These are phyloP conservation scores for Parietaria judaica DNA, from an alignment of 306 rosid genomes.

Conservation along the genomic window DNA sequence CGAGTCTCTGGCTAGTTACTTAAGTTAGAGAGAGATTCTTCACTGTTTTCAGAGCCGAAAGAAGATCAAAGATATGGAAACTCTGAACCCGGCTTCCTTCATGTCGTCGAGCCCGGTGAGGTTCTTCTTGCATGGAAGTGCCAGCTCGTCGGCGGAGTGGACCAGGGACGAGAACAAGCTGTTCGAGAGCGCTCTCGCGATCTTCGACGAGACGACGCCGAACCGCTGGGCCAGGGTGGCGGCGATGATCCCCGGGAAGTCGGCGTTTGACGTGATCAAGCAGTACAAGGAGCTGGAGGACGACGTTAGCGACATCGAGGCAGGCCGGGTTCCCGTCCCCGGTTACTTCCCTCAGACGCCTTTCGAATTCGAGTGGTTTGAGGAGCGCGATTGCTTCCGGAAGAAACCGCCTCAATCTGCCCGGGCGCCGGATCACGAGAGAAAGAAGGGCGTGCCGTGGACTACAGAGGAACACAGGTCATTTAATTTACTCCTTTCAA, in stretches of 20 bases:
- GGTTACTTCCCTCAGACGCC: slow-evolving; percentile 31
- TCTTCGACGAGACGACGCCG: slow-evolving; percentile 65
- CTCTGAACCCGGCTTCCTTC: slow-evolving; percentile 37
- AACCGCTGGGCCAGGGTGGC: slow-evolving; percentile 71
- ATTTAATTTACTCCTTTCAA: background rate
- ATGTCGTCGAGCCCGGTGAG: slow-evolving; percentile 34
- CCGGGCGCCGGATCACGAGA: slow-evolving; percentile 64
- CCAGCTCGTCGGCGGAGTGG: slow-evolving; percentile 47
- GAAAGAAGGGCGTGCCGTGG: slow-evolving; percentile 66
- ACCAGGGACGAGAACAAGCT: slow-evolving; percentile 78
- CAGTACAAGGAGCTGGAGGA: slow-evolving; percentile 76
- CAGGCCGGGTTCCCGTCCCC: slow-evolving; percentile 69
- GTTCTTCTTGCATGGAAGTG: slow-evolving; percentile 38
- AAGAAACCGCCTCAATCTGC: slow-evolving; percentile 34
- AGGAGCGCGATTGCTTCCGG: slow-evolving; percentile 46
- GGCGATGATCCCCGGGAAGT: slow-evolving; percentile 80
- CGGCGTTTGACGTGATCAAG: slow-evolving; percentile 69
- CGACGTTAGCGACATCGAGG: slow-evolving; percentile 77
- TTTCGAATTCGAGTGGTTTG: slow-evolving; percentile 52
- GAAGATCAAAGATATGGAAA: slow-evolving; percentile 38
- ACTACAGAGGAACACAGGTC: slow-evolving; percentile 91
- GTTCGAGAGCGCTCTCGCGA: slow-evolving; percentile 89
- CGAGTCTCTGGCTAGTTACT: too few relatives aligned
- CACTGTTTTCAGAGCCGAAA: too few relatives aligned
- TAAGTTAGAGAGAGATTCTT: too few relatives aligned